These are phyloP conservation scores for Trypanosoma lewisi DNA, from an alignment of 208 protist species.

Conservation along the genomic window DNA sequence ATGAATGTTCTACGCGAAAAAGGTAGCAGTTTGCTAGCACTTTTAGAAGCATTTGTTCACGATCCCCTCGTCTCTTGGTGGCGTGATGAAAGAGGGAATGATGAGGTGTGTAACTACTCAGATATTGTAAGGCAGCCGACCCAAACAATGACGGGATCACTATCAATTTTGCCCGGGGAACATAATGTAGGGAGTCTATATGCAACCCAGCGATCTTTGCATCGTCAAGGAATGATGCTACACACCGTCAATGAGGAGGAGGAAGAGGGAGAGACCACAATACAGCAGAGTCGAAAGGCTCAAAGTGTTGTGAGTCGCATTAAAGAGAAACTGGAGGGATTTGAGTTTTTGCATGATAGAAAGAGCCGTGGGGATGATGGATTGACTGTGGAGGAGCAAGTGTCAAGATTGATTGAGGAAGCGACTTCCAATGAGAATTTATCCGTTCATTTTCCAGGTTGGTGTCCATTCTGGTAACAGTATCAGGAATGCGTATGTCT, in stretches of 20 bases:
- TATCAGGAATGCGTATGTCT: too few species aligned
- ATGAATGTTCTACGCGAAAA: conserved; percentile 98
- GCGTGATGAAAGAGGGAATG: conserved; percentile 60
- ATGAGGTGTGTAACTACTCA: conserved; percentile 17
- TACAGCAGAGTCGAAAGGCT: conserved; percentile 92
- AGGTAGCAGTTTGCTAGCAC: conserved; percentile 98
- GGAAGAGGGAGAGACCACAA: conserved; percentile 8
- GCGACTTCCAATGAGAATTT: conserved; percentile 99
- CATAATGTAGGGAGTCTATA: conserved; percentile 26
- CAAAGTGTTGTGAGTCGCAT: conserved; percentile 96
- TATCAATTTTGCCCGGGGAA: conserved; percentile 6
- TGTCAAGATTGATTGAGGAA: conserved; percentile 94
- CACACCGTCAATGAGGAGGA: conserved; percentile 1
- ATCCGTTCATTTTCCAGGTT: conserved; percentile 98
- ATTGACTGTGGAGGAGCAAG: conserved; percentile 83
- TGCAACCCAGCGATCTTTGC: conserved; percentile 15
- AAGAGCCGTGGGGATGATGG: conserved; percentile 39
- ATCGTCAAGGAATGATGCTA: conserved; percentile 3
- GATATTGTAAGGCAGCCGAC: neutral
- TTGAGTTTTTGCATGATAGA: conserved; percentile 89
- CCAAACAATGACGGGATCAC: conserved; percentile 12
- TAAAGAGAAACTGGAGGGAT: conserved; percentile 96
- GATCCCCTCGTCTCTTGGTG: conserved; percentile 99
- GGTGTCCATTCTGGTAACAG: conserved; percentile 98
- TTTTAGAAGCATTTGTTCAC: conserved; percentile 99